phyloP scores from a whole-genome alignment of 768 basidiomycete species.

The Naganishia friedmannii region DNA sequence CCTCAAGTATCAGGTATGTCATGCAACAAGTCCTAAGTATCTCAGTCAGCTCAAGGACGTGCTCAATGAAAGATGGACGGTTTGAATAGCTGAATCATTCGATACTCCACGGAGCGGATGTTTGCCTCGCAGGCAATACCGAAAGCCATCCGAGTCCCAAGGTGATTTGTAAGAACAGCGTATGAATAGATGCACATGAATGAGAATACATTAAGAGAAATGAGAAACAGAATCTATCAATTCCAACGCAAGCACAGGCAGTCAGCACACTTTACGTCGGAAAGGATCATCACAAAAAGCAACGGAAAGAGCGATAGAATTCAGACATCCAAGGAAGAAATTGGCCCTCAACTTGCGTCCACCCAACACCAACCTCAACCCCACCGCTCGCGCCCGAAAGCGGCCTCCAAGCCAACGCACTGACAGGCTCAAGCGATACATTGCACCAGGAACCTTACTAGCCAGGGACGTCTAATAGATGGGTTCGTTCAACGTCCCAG shows the following conservation, averaged over 20 bases:
- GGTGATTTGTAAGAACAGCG: no score
- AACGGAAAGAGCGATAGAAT: conserved; percentile 20
- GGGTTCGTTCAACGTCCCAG: conserved; percentile 28
- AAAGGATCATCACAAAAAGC: neutral
- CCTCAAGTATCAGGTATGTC: no score
- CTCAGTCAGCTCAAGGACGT: no score
- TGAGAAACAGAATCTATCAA: neutral
- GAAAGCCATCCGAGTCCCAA: no score
- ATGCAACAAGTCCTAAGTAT: no score
- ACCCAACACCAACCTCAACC: conserved; percentile 34
- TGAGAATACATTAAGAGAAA: neutral
- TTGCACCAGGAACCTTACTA: conserved; percentile 22
- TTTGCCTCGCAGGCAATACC: no score
- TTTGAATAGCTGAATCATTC: no score
- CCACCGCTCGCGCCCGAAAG: conserved; percentile 16
- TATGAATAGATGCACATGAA: no score
- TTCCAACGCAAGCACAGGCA: conserved; percentile 1
- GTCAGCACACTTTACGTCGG: conserved; percentile 13
- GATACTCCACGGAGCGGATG: no score
- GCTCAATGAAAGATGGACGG: no score
- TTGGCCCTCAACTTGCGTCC: conserved; percentile 50
- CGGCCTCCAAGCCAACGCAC: conserved; percentile 10
- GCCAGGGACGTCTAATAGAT: conserved; percentile 18
- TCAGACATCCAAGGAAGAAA: conserved; percentile 55
- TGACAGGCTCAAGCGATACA: conserved; percentile 25